Conservation (phyloP, 2,329 filamentous ascomycete genomes). For the Pestalotiopsis sp. region DNA sequence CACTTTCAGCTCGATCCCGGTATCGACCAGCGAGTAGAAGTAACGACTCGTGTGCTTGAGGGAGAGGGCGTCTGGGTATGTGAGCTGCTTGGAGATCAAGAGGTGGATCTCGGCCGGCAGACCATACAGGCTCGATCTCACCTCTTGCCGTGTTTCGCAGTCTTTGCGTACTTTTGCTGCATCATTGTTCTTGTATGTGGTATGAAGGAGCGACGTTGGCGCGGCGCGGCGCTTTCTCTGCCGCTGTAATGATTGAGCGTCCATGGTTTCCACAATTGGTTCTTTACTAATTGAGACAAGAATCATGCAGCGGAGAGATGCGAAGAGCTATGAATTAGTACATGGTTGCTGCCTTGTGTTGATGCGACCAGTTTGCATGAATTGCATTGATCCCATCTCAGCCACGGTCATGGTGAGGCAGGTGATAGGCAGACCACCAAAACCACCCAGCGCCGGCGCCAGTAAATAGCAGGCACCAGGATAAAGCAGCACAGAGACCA, state of each 20-base stretch:
- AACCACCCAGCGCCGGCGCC: not conserved
- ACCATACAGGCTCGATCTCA: conserved; percentile 39
- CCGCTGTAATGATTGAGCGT: not conserved
- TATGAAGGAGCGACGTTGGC: not conserved
- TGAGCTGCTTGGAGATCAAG: conserved; percentile 60
- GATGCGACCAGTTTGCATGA: not conserved
- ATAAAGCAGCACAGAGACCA: conserved; percentile 1
- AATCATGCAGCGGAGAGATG: not conserved
- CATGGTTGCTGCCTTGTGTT: conserved; percentile 15
- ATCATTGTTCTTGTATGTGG: not conserved
- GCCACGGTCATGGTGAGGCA: not conserved
- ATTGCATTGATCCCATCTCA: not conserved
- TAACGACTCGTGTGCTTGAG: conserved; percentile 68
- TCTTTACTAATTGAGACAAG: not conserved
- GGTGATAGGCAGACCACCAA: not conserved
- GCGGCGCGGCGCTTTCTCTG: not conserved
- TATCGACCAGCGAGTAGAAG: conserved; percentile 67
- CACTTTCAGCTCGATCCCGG: conserved; percentile 66
- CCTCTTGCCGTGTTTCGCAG: not conserved
- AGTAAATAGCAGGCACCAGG: conserved; percentile 10
- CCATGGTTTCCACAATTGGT: not conserved
- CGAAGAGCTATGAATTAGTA: conserved; percentile 10
- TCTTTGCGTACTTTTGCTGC: not conserved
- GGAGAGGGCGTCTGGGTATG: conserved; percentile 72
- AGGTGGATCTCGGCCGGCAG: conserved; percentile 71